Percentiles rank a stretch among this genome's conserved stretches.
Evolutionary conservation across 1,139 yeast genomes (phyloP).

Genomic region (Yamadazyma pseudoaaseri): DNA sequence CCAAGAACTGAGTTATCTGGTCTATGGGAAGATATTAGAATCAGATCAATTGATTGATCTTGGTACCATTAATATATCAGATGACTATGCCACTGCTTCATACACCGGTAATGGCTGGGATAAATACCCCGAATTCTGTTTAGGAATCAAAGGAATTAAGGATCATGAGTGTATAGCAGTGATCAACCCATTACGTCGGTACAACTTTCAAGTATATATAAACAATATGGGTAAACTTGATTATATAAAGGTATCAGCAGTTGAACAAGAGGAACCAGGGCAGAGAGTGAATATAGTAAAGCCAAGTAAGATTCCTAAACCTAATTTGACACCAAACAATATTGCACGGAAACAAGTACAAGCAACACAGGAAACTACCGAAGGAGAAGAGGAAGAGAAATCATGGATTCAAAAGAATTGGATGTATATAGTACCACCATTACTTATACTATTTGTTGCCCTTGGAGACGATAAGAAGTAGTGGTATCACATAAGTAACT

Average conservation of each 20-base stretch:
- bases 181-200: constrained; percentile 1
- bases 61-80: background rate
- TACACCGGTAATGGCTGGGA: background rate
- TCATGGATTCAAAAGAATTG: constrained; percentile 56
- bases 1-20: too few species aligned
- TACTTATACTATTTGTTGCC: constrained; percentile 31
- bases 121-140: constrained; percentile 19
- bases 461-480: constrained; percentile 23
- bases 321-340: constrained; percentile 26
- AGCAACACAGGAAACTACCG: constrained; percentile 17
- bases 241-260: constrained; percentile 8
- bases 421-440: constrained; percentile 49
- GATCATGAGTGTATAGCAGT: constrained; percentile 34
- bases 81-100: background rate
- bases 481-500: too few species aligned
- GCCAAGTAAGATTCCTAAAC: constrained; percentile 18
- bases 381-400: constrained; percentile 29
- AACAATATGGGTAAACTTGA: constrained; percentile 16
- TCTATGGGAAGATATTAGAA: background rate
- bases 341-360: constrained; percentile 10
- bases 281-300: constrained; percentile 1
- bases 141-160: constrained; percentile 30
- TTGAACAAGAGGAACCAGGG: background rate
- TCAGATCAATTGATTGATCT: background rate
- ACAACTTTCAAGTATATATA: constrained; percentile 16